phyloP scores from a whole-genome alignment of 768 basidiomycete genomes.

The Boletus sp. region DNA sequence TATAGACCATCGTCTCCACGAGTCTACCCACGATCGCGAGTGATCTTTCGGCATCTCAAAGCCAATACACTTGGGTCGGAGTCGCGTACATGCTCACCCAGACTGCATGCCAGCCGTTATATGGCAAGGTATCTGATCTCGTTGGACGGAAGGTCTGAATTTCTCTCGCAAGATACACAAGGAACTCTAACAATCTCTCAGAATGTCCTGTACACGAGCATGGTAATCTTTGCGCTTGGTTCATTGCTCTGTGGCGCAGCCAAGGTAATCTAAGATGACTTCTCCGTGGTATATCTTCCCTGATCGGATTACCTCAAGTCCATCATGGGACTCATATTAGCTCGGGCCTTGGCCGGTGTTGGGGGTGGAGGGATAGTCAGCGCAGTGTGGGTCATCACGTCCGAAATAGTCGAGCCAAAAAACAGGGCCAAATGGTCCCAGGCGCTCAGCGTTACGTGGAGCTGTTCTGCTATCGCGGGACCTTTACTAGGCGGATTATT shows the following conservation, averaged over 20 bases:
- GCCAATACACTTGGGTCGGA: conserved; percentile 83
- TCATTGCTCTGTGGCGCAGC: conserved; percentile 80
- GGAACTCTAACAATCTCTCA: conserved; percentile 28
- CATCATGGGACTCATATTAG: conserved; percentile 63
- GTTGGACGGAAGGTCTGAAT: conserved; percentile 69
- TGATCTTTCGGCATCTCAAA: conserved; percentile 63
- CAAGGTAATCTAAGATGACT: conserved; percentile 43
- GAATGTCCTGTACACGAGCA: conserved; percentile 71
- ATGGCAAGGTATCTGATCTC: conserved; percentile 77
- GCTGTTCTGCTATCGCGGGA: conserved; percentile 80
- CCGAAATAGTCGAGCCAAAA: conserved; percentile 74
- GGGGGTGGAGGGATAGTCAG: conserved; percentile 88
- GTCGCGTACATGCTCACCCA: conserved; percentile 85
- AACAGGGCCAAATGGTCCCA: conserved; percentile 82
- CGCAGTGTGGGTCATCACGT: conserved; percentile 83
- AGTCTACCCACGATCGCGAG: conserved; percentile 77
- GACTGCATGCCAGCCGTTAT: conserved; percentile 81
- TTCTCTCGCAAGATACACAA: conserved; percentile 5
- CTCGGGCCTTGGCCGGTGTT: conserved; percentile 66
- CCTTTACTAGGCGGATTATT: conserved; percentile 82
- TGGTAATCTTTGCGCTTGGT: conserved; percentile 71
- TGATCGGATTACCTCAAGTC: conserved; percentile 27
- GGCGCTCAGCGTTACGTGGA: conserved; percentile 83
- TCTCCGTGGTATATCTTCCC: conserved; percentile 14
- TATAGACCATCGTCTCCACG: conserved; percentile 74